Evolutionary conservation across 1,284 basidiomycete species (phyloP).

Genomic region (Boletus sp.): DNA sequence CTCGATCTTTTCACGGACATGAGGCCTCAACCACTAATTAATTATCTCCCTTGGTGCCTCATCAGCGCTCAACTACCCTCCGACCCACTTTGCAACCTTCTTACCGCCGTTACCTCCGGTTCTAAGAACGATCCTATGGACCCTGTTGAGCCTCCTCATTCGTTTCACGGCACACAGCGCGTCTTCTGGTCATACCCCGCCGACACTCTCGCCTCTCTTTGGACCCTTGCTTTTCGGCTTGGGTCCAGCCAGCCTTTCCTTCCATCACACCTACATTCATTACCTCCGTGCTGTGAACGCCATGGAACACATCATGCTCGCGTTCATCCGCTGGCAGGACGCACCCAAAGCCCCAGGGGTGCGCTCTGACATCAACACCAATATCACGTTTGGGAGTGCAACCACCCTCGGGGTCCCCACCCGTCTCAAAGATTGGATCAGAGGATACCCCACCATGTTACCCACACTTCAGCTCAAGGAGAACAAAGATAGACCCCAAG

Average conservation of each 20-base stretch:
- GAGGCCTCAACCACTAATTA: slow-evolving; percentile 24
- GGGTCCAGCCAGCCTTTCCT: slow-evolving; percentile 56
- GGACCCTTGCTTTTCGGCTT: slow-evolving; percentile 82
- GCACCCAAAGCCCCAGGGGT: slow-evolving; percentile 37
- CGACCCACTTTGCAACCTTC: slow-evolving; percentile 64
- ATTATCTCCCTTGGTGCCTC: slow-evolving; percentile 18
- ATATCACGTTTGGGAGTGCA: slow-evolving; percentile 41
- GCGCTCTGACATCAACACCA: slow-evolving; percentile 32
- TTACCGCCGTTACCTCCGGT: slow-evolving; percentile 50
- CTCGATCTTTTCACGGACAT: slow-evolving; percentile 22
- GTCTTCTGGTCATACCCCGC: slow-evolving; percentile 78
- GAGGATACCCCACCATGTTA: slow-evolving; percentile 74
- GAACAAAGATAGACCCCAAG: slow-evolving; percentile 46
- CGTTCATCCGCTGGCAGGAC: slow-evolving; percentile 80
- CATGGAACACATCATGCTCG: slow-evolving; percentile 82
- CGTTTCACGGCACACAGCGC: slow-evolving; percentile 78
- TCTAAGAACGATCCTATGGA: slow-evolving; percentile 58
- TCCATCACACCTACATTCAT: slow-evolving; percentile 73
- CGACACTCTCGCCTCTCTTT: slow-evolving; percentile 83
- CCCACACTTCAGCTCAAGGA: slow-evolving; percentile 36
- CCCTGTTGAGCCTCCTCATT: slow-evolving; percentile 70
- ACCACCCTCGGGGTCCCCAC: slow-evolving; percentile 66
- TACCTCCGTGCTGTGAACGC: slow-evolving; percentile 81
- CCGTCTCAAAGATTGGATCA: slow-evolving; percentile 81
- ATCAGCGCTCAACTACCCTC: slow-evolving; percentile 57